Evolutionary conservation across 257 asterid species (phyloP).

Genomic region (Solanum appendiculatum): DNA sequence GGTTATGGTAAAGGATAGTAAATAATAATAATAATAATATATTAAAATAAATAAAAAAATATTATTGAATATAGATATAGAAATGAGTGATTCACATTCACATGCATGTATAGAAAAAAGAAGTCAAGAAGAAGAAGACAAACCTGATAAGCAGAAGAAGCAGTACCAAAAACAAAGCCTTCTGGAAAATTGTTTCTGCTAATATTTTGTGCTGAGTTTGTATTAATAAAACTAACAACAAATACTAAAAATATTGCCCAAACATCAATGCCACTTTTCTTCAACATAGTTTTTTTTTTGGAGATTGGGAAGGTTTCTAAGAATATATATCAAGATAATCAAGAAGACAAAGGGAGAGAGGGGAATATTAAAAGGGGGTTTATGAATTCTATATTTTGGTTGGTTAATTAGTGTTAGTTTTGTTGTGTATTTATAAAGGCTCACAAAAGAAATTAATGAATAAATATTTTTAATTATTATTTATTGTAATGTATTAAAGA

Average conservation of each 20-base stretch:
- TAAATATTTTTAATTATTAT: not conserved
- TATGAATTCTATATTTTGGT: not conserved
- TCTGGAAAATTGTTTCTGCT: constrained; percentile 57
- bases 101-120: not conserved
- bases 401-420: not conserved
- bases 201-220: constrained; percentile 25
- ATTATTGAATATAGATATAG: not conserved
- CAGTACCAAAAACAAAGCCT: constrained; percentile 86
- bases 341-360: not conserved
- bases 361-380: not conserved
- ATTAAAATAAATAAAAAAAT: not conserved
- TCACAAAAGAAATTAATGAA: not conserved
- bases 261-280: not conserved
- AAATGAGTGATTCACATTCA: not conserved
- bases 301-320: not conserved
- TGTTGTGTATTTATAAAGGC: not conserved
- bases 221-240: not conserved
- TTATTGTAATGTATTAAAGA: not conserved
- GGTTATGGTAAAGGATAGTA: not conserved
- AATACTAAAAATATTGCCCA: constrained; percentile 5
- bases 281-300: not conserved
- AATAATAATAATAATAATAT: not conserved
- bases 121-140: too few relatives aligned
- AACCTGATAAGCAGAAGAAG: constrained; percentile 92
- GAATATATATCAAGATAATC: not conserved